phyloP scores from a whole-genome alignment of 2,329 filamentous ascomycete genomes.

The Alternaria panax region DNA sequence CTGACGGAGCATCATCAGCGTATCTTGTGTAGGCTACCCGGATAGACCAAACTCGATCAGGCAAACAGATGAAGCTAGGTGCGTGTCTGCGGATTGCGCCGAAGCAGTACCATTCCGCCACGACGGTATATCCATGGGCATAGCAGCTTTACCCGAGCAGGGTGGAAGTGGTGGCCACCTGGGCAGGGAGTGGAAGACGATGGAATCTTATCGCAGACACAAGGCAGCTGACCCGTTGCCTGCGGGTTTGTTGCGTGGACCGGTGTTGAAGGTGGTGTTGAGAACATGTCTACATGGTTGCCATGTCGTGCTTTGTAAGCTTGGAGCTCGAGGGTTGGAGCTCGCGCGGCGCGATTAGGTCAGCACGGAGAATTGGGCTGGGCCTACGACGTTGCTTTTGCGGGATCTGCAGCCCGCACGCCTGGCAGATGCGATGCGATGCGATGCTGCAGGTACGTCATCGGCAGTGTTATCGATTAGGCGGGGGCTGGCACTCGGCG shows the following conservation, averaged over 20 bases:
- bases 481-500: not conserved
- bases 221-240: not conserved
- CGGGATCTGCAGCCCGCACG: not conserved
- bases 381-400: not conserved
- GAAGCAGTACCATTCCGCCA: not conserved
- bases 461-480: not conserved
- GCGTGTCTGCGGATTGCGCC: not conserved
- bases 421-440: not conserved
- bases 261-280: not conserved
- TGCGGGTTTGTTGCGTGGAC: not conserved
- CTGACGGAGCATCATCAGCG: not conserved
- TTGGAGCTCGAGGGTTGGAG: not conserved
- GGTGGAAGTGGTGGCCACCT: not conserved
- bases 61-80: not conserved
- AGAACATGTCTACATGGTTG: not conserved
- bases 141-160: not conserved
- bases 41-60: not conserved
- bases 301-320: not conserved
- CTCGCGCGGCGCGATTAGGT: not conserved
- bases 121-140: not conserved
- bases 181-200: not conserved
- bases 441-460: slow-evolving; percentile 6
- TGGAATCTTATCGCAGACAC: not conserved
- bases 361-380: slow-evolving; percentile 1
- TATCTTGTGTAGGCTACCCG: not conserved